A percentile compares a stretch with the other conserved stretches of the same genome.
Conservation (phyloP, 2,329 filamentous ascomycete genomes). For the Penicillium psychrosexuale region DNA sequence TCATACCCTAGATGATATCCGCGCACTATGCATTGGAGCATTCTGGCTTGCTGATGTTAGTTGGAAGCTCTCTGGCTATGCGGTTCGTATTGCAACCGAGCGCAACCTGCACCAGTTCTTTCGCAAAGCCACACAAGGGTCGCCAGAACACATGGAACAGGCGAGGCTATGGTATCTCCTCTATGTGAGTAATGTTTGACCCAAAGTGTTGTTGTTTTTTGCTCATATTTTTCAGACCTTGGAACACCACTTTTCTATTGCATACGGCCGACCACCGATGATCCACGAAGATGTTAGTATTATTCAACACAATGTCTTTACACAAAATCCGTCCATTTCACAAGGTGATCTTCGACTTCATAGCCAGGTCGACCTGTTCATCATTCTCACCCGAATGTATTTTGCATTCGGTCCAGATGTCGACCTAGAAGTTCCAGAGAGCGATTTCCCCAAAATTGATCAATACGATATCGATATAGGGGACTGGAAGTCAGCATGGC, state of each 20-base stretch:
- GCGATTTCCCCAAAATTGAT: slow-evolving; percentile 41
- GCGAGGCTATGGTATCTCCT: slow-evolving; percentile 43
- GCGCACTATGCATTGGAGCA: slow-evolving; percentile 53
- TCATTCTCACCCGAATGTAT: slow-evolving; percentile 45
- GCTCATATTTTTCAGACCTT: slow-evolving; percentile 31
- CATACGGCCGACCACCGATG: slow-evolving; percentile 45
- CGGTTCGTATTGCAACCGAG: slow-evolving; percentile 44
- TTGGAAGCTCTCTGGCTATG: slow-evolving; percentile 47
- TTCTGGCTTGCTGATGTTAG: slow-evolving; percentile 56
- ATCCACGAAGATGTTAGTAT: slow-evolving; percentile 42
- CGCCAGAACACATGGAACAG: slow-evolving; percentile 38
- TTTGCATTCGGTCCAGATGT: slow-evolving; percentile 46
- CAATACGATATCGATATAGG: slow-evolving; percentile 41
- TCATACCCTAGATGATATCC: slow-evolving; percentile 51
- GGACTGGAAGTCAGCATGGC: slow-evolving; percentile 38
- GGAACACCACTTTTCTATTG: slow-evolving; percentile 46
- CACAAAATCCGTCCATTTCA: slow-evolving; percentile 28
- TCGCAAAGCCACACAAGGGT: slow-evolving; percentile 39
- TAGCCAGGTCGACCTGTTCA: slow-evolving; percentile 45
- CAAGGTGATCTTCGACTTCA: slow-evolving; percentile 40
- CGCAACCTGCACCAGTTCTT: slow-evolving; percentile 45
- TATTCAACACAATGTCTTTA: slow-evolving; percentile 36
- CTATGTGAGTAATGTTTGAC: slow-evolving; percentile 34
- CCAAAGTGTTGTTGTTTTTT: neutral
- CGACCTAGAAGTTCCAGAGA: slow-evolving; percentile 41